Evolutionary conservation across 1,284 basidiomycete genomes (phyloP).

Genomic region (Puccinia horiana): DNA sequence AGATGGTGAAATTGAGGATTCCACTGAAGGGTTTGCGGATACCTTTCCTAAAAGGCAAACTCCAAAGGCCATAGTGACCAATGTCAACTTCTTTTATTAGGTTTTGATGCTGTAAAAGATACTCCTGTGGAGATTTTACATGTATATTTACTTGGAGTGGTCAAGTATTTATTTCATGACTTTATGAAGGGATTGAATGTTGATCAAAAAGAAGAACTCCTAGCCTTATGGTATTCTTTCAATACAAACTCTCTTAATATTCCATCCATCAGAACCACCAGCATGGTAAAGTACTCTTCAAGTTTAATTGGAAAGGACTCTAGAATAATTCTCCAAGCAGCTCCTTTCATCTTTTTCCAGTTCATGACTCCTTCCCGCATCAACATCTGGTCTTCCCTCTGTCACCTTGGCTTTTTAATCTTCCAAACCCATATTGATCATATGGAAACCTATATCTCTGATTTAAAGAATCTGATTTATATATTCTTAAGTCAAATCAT

Average conservation of each 20-base stretch:
- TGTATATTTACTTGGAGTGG: not conserved
- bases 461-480: not conserved
- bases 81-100: not conserved
- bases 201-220: no score
- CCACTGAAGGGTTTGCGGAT: no score
- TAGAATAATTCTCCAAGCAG: slow-evolving; percentile 58
- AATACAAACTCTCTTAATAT: slow-evolving; percentile 50
- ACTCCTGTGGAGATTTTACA: not conserved
- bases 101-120: not conserved
- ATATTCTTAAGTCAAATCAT: slow-evolving; percentile 38
- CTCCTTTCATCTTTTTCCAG: slow-evolving; percentile 60
- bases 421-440: slow-evolving; percentile 56
- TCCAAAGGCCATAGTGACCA: not conserved
- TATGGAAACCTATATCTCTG: slow-evolving; percentile 56
- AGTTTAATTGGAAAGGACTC: slow-evolving; percentile 55
- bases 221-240: slow-evolving; percentile 51
- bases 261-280: slow-evolving; percentile 54
- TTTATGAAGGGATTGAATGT: not conserved
- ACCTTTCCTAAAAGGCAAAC: no score
- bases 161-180: not conserved
- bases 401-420: slow-evolving; percentile 56
- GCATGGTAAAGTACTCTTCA: slow-evolving; percentile 51
- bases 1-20: no score
- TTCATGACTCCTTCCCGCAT: slow-evolving; percentile 53
- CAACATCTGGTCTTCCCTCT: slow-evolving; percentile 57